Evolutionary conservation across 495 filamentous ascomycete species (phyloP).

Genomic region (Evernia prunastri): DNA sequence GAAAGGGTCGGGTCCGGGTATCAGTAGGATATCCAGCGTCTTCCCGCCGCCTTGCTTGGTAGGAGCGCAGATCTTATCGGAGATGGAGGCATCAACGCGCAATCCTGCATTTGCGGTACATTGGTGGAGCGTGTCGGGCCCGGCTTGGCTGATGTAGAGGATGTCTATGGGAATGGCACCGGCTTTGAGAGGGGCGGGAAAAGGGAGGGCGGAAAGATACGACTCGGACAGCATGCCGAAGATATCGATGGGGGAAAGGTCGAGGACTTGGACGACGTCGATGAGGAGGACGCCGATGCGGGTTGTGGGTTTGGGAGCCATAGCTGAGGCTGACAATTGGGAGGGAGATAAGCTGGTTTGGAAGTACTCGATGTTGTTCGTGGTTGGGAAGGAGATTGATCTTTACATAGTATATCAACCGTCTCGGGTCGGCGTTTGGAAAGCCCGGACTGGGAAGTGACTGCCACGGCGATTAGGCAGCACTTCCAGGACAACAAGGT

Average conservation of each 20-base stretch:
- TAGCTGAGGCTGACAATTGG: background rate
- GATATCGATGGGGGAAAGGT: background rate
- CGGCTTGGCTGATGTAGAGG: background rate
- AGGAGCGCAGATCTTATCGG: background rate
- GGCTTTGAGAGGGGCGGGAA: background rate
- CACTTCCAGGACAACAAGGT: background rate
- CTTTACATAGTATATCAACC: background rate
- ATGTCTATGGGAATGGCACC: background rate
- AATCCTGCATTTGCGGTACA: background rate
- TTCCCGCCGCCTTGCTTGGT: background rate
- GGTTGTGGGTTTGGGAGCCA: background rate
- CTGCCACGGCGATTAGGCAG: background rate
- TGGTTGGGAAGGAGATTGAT: background rate
- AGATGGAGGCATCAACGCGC: background rate
- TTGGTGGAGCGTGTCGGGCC: background rate
- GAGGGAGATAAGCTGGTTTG: background rate
- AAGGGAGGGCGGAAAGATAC: background rate
- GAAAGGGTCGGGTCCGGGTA: background rate
- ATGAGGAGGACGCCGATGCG: background rate
- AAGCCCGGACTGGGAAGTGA: background rate
- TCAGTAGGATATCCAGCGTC: background rate
- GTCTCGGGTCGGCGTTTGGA: background rate
- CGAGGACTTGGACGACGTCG: background rate
- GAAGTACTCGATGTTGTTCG: background rate
- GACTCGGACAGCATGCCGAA: background rate